Conservation (phyloP, 768 basidiomycete species). For the Suillus decipiens region DNA sequence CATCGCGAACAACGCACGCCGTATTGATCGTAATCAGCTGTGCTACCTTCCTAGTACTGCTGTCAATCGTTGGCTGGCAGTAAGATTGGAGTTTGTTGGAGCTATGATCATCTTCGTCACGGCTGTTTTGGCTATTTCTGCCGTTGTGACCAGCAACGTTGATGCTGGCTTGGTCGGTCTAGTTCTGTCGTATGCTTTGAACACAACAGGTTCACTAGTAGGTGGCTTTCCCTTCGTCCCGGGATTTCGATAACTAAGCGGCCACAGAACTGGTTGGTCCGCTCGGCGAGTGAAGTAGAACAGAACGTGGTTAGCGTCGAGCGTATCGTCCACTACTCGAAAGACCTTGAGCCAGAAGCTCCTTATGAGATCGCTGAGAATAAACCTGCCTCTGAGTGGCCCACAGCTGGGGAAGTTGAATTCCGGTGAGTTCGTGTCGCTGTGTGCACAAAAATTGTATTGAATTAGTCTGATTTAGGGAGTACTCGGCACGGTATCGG, state of each 20-base stretch:
- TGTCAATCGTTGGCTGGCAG: conserved; percentile 82
- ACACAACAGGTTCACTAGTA: conserved; percentile 80
- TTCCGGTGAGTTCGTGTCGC: conserved; percentile 55
- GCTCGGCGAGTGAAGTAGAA: conserved; percentile 85
- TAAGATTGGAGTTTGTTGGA: conserved; percentile 84
- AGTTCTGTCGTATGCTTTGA: conserved; percentile 82
- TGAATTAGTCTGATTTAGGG: conserved; percentile 35
- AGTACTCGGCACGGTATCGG: conserved; percentile 80
- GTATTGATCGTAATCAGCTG: conserved; percentile 85
- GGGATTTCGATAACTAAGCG: conserved; percentile 9
- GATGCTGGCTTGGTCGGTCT: conserved; percentile 89
- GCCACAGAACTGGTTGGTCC: conserved; percentile 75
- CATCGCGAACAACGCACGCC: conserved; percentile 63
- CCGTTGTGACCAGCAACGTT: conserved; percentile 73
- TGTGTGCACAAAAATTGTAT: conserved; percentile 5
- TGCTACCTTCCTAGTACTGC: conserved; percentile 71
- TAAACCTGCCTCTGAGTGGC: conserved; percentile 66
- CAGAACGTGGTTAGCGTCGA: conserved; percentile 91
- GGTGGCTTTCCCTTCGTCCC: conserved; percentile 22
- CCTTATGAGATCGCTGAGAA: conserved; percentile 64
- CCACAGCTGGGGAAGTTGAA: conserved; percentile 66
- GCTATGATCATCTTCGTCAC: conserved; percentile 76
- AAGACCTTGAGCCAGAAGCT: conserved; percentile 69
- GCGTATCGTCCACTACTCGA: conserved; percentile 79
- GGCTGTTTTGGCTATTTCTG: conserved; percentile 63